Evolutionary conservation across 441 rosid genomes (phyloP), one percentile per base, ranked within the genome.

Genomic region (Macaranga tanarius): DNA sequence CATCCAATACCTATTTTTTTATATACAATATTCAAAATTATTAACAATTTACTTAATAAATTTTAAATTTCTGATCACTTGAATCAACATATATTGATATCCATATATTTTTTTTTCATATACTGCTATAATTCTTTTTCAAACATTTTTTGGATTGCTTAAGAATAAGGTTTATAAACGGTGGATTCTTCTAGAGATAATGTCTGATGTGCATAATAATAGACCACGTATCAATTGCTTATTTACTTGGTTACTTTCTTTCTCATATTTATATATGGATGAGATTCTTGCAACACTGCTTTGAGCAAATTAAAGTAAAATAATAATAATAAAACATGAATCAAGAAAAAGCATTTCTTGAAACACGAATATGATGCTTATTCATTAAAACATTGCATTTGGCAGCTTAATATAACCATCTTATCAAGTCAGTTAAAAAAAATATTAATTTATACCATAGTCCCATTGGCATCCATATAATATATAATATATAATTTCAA

Each of bases 331-430:
- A 28, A 28, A 28, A 34, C 38, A 34, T 34, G 38, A 34, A 34
- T 34, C 3, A 16, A 31, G 23, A n/a, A 17, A 10, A 52, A 20
- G 45, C 42, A 31, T 60, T 58, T 58, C 62, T 58, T 25, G 2
- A 50, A 31, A 55, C 40, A 42, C 22, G 73, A 69, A 56, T 58
- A 57, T 40, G 51, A 69, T 69, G 54, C 73, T 16, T 38, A 20
- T 5, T 44, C 65, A 17, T 19, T 25, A 10, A 42, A 7, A 22
- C 65, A 57, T 58, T 70, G 73, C 57, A 70, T 45, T 70, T 26
- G 44, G 65, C 10, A 70, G 65, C 17, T 59, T 56, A 34, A 25
- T 66, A 26, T 66, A 9, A 48, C 22, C 0, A 66, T 48, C 25
- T 48, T 51, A 47, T 10, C 5, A 12, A 13, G 15, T 52, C 15